Conservation (phyloP, 2,329 filamentous ascomycete species). For the Penicillium griseofulvum region DNA sequence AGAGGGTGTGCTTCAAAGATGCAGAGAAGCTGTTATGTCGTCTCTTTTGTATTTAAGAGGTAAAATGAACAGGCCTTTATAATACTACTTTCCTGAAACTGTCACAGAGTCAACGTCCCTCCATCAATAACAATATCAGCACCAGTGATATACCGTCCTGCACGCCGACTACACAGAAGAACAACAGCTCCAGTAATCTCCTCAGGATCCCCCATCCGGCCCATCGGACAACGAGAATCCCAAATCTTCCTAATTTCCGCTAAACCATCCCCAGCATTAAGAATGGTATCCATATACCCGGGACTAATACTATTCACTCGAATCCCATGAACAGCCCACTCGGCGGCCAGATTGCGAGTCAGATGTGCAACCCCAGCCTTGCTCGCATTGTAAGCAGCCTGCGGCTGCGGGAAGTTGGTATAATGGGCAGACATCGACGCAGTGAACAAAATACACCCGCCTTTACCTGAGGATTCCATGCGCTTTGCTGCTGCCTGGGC, state of each 20-base stretch:
- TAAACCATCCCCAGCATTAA: constrained; percentile 65
- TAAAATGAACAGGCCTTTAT: background rate
- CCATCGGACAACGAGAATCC: constrained; percentile 60
- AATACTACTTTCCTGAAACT: too few relatives aligned
- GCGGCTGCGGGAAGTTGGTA: constrained; percentile 71
- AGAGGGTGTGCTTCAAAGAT: background rate
- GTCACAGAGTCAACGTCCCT: constrained; percentile 29
- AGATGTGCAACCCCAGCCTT: constrained; percentile 67
- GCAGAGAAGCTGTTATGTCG: background rate
- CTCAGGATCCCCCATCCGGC: constrained; percentile 62
- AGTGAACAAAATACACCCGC: constrained; percentile 57
- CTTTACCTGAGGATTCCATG: constrained; percentile 27
- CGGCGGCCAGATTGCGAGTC: constrained; percentile 64
- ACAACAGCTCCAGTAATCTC: constrained; percentile 64
- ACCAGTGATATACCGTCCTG: constrained; percentile 67
- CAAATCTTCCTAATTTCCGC: constrained; percentile 55
- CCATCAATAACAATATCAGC: constrained; percentile 66
- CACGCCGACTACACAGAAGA: constrained; percentile 55
- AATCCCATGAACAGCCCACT: constrained; percentile 71
- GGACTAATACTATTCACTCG: constrained; percentile 68
- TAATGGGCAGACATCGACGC: constrained; percentile 67
- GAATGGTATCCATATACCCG: constrained; percentile 73
- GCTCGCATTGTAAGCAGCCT: constrained; percentile 68
- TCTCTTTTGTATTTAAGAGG: background rate
- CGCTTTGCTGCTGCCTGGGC: constrained; percentile 61